Conservation (phyloP, 768 basidiomycete species). For the Lentinus brumalis region DNA sequence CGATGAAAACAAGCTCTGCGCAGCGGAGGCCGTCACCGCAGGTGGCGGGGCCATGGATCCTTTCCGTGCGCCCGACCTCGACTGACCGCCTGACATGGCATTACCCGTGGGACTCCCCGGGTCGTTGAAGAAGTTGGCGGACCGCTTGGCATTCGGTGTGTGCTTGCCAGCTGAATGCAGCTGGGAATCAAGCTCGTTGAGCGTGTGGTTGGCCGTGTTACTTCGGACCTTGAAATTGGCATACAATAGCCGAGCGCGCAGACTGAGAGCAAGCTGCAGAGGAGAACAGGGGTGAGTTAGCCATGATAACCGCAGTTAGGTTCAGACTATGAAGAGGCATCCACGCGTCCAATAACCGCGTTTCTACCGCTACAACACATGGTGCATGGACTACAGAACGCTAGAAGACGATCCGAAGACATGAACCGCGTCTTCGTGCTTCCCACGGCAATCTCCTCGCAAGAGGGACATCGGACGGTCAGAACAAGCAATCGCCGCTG, state of each 20-base stretch:
- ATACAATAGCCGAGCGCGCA: slow-evolving; percentile 80
- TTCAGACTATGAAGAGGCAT: no score
- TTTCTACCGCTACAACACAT: no score
- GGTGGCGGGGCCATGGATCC: slow-evolving; percentile 34
- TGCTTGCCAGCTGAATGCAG: slow-evolving; percentile 40
- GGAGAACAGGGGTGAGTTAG: slow-evolving; percentile 6
- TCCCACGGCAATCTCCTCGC: neutral
- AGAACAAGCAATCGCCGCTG: neutral
- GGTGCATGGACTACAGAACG: no score
- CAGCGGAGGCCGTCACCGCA: slow-evolving; percentile 38
- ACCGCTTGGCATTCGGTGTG: slow-evolving; percentile 28
- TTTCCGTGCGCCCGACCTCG: slow-evolving; percentile 23
- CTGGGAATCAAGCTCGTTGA: slow-evolving; percentile 74
- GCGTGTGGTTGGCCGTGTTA: slow-evolving; percentile 64
- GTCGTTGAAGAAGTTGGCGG: slow-evolving; percentile 51
- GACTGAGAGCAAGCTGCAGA: slow-evolving; percentile 73
- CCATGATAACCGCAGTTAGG: neutral
- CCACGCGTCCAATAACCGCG: no score
- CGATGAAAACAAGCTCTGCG: slow-evolving; percentile 70
- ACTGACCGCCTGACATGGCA: slow-evolving; percentile 47
- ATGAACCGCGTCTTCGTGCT: no score
- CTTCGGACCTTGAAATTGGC: slow-evolving; percentile 83
- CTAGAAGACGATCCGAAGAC: no score
- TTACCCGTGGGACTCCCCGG: slow-evolving; percentile 51
- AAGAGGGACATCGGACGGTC: neutral